These are phyloP conservation scores for Macrolepiota dolichaula DNA, from an alignment of 768 basidiomycete species.

Conservation along the genomic window DNA sequence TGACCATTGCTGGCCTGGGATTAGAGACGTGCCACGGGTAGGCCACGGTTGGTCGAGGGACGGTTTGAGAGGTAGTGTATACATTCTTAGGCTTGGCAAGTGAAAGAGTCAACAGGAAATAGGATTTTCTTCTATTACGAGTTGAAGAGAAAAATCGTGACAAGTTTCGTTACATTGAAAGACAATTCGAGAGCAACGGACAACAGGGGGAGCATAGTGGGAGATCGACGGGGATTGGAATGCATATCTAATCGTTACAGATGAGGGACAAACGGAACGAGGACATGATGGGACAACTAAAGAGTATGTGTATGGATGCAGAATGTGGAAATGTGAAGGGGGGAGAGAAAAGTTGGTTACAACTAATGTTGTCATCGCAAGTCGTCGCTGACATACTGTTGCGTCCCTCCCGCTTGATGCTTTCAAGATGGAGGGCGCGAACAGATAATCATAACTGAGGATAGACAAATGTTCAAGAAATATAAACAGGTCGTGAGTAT, in stretches of 20 bases:
- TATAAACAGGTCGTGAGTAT: constrained; percentile 14
- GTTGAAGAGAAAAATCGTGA: constrained; percentile 6
- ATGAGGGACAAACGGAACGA: constrained; percentile 23
- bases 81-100: background rate
- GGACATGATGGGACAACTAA: constrained; percentile 5
- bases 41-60: background rate
- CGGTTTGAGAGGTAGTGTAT: background rate
- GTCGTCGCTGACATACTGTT: constrained; percentile 7
- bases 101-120: constrained; percentile 1
- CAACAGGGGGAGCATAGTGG: constrained; percentile 25
- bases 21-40: no score
- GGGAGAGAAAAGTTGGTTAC: constrained; percentile 9
- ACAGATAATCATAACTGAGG: background rate
- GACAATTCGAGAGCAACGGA: constrained; percentile 27
- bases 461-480: constrained; percentile 16
- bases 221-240: constrained; percentile 29
- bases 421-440: background rate
- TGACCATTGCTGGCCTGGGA: background rate
- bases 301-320: background rate
- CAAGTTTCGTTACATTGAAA: constrained; percentile 17
- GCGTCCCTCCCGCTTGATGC: background rate
- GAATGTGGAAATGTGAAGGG: constrained; percentile 15
- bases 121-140: constrained; percentile 8
- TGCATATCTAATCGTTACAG: constrained; percentile 78
- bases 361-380: constrained; percentile 15